Conservation (phyloP, 768 basidiomycete species). For the Suillus variegatus region DNA sequence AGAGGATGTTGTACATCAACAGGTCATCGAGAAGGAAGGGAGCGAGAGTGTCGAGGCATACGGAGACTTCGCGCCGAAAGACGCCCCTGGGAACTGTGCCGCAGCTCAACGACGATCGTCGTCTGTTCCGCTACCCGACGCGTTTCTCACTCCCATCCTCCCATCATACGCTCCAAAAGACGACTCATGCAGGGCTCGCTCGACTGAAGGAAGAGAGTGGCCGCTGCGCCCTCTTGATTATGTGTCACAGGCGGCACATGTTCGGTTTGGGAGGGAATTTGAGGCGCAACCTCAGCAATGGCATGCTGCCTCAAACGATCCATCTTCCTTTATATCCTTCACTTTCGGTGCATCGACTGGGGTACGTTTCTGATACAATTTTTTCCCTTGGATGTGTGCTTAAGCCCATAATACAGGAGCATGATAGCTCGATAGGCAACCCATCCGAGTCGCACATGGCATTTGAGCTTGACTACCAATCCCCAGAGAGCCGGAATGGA, state of each 20-base stretch:
- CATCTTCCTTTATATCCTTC: neutral
- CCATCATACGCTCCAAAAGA: neutral
- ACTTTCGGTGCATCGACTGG: neutral
- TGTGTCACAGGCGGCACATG: conserved; percentile 12
- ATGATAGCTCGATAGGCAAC: neutral
- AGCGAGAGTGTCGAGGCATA: neutral
- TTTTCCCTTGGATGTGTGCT: neutral
- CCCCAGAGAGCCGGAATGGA: neutral
- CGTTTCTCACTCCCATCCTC: neutral
- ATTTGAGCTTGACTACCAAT: neutral
- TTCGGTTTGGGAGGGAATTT: conserved; percentile 4
- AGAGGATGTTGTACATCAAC: neutral
- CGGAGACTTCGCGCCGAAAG: neutral
- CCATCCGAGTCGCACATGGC: neutral
- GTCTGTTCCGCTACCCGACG: conserved; percentile 10
- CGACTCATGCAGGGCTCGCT: neutral
- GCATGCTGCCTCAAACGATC: neutral
- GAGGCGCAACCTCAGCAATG: conserved; percentile 1
- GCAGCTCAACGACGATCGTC: conserved; percentile 9
- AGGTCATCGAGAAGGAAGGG: neutral
- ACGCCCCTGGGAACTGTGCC: no score
- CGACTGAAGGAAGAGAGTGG: neutral
- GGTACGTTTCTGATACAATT: neutral
- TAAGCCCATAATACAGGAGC: neutral
- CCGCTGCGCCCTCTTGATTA: conserved; percentile 6